A percentile compares a stretch with the other conserved stretches of the same genome.
Evolutionary conservation across 768 basidiomycete species (phyloP).

Genomic region (Gloeopeniophorella convolvens): DNA sequence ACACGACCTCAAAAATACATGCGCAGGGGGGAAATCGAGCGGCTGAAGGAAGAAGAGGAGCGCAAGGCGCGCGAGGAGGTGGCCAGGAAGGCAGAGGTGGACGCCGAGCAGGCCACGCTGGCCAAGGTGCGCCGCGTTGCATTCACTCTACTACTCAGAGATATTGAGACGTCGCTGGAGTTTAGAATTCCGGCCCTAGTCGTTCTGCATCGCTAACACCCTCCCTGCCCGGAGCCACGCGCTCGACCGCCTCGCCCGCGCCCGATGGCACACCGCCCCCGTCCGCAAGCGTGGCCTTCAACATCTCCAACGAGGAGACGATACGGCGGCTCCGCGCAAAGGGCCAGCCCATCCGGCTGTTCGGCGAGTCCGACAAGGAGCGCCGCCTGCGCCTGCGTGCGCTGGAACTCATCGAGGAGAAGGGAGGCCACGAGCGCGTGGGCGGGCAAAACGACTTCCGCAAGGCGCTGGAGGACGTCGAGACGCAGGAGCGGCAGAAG

Average conservation of each 20-base stretch:
- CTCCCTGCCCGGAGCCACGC: constrained; percentile 24
- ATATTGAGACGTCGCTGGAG: constrained; percentile 21
- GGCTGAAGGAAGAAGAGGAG: constrained; percentile 20
- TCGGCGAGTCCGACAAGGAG: constrained; percentile 94
- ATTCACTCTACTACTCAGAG: not conserved
- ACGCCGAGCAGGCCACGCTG: constrained; percentile 11
- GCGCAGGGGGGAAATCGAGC: constrained; percentile 77
- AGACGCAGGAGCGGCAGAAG: constrained; percentile 64
- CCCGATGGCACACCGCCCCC: constrained; percentile 38
- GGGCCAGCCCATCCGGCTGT: constrained; percentile 90
- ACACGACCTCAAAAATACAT: constrained; percentile 78
- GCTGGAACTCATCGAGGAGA: constrained; percentile 91
- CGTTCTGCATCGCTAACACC: constrained; percentile 16
- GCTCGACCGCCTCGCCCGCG: constrained; percentile 29
- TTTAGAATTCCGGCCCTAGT: constrained; percentile 9
- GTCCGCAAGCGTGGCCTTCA: constrained; percentile 44
- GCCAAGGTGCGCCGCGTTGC: constrained; percentile 29
- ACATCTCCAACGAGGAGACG: constrained; percentile 91
- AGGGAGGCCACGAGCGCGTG: constrained; percentile 66
- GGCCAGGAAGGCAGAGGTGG: constrained; percentile 11
- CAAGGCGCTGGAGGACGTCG: constrained; percentile 81
- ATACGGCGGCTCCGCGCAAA: constrained; percentile 83
- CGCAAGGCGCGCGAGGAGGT: constrained; percentile 18
- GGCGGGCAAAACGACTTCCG: constrained; percentile 95
- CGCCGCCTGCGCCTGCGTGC: constrained; percentile 84